Evolutionary conservation across 441 rosid species (phyloP).

Genomic region (Aquilaria agallochum): DNA sequence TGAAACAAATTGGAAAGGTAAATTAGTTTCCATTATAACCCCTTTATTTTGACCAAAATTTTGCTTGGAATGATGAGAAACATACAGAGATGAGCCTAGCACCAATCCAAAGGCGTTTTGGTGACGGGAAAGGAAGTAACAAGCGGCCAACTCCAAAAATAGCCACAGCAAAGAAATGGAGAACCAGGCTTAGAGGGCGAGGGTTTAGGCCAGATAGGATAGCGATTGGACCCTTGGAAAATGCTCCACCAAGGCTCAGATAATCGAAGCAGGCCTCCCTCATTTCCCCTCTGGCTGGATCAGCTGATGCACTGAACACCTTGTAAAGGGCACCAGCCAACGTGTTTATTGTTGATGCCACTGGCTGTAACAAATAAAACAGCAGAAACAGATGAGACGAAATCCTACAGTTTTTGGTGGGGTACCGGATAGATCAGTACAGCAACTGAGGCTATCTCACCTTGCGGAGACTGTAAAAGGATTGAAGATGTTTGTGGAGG

Average conservation of each 20-base stretch:
- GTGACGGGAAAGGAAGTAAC: conserved; percentile 16
- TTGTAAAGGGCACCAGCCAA: conserved; percentile 18
- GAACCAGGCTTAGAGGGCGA: conserved; percentile 16
- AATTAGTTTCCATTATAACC: too few species aligned
- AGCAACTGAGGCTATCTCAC: not conserved
- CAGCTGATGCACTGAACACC: conserved; percentile 19
- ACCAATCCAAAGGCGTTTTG: conserved; percentile 17
- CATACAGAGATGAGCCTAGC: conserved; percentile 11
- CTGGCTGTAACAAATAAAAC: conserved; percentile 9
- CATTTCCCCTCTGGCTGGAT: conserved; percentile 19
- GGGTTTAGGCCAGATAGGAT: conserved; percentile 20
- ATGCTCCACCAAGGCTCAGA: conserved; percentile 19
- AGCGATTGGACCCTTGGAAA: conserved; percentile 17
- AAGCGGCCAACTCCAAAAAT: conserved; percentile 15
- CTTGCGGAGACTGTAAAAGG: conserved; percentile 4
- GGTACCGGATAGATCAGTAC: too few species aligned
- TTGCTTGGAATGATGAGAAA: not conserved
- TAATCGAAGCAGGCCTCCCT: conserved; percentile 15
- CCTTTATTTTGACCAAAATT: too few species aligned
- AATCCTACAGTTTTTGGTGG: too few species aligned
- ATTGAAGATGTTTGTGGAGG: not conserved
- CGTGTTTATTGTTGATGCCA: conserved; percentile 16
- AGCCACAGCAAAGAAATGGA: conserved; percentile 17
- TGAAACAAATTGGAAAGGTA: too few species aligned
- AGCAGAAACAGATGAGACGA: too few species aligned